phyloP scores from a whole-genome alignment of 2,329 filamentous ascomycete genomes.

The Exophiala phaeomuriformis region DNA sequence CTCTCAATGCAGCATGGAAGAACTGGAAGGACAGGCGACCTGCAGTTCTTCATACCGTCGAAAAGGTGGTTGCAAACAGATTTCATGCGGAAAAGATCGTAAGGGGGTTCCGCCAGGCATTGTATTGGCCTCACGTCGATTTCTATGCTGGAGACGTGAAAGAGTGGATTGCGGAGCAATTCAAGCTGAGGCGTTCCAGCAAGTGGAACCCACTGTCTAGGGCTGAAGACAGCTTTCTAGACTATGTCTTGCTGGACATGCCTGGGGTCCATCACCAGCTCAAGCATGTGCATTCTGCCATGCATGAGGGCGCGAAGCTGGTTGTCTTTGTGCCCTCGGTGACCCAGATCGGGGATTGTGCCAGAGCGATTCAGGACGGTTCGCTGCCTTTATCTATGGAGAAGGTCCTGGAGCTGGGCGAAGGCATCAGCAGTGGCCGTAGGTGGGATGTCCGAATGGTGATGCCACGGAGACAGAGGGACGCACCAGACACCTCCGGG shows the following conservation, averaged over 20 bases:
- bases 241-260: slow-evolving; percentile 66
- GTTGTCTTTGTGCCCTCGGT: slow-evolving; percentile 70
- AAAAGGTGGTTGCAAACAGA: slow-evolving; percentile 57
- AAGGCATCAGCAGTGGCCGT: slow-evolving; percentile 41
- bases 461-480: slow-evolving; percentile 26
- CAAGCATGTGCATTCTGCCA: slow-evolving; percentile 42
- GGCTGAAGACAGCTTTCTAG: slow-evolving; percentile 53
- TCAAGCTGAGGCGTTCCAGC: slow-evolving; percentile 10
- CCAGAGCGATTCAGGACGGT: slow-evolving; percentile 48
- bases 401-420: slow-evolving; percentile 40
- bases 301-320: slow-evolving; percentile 58
- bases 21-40: slow-evolving; percentile 47
- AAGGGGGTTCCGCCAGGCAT: slow-evolving; percentile 58
- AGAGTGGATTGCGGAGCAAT: slow-evolving; percentile 49
- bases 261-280: slow-evolving; percentile 53
- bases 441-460: slow-evolving; percentile 42
- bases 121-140: slow-evolving; percentile 64
- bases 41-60: slow-evolving; percentile 69
- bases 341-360: slow-evolving; percentile 65
- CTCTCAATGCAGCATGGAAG: slow-evolving; percentile 35
- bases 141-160: slow-evolving; percentile 64
- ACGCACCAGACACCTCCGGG: slow-evolving; percentile 27
- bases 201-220: slow-evolving; percentile 10
- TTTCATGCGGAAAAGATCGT: slow-evolving; percentile 58
- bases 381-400: slow-evolving; percentile 48